Evolutionary conservation across 2,329 filamentous ascomycete species (phyloP).

Genomic region (Proliferodiscus dingleyae): DNA sequence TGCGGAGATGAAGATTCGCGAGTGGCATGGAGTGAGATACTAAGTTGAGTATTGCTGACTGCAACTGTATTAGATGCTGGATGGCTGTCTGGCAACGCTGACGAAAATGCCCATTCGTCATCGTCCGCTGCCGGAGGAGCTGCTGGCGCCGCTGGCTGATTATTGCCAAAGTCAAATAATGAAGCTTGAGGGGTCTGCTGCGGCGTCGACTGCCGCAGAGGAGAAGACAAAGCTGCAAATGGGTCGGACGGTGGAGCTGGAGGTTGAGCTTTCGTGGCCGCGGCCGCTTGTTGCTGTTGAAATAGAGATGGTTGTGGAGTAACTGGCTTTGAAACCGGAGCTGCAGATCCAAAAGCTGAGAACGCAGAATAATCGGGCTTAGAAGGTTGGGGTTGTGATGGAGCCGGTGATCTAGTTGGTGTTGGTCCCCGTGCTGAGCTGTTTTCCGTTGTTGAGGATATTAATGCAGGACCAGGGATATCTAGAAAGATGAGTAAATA

Average conservation of each 20-base stretch:
- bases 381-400: conserved; percentile 16
- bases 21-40: conserved; percentile 68
- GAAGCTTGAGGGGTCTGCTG: conserved; percentile 51
- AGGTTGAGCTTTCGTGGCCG: conserved; percentile 34
- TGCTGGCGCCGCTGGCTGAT: conserved; percentile 30
- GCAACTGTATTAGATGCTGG: conserved; percentile 50
- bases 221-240: conserved; percentile 46
- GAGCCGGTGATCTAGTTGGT: conserved; percentile 33
- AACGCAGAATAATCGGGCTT: conserved; percentile 46
- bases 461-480: conserved; percentile 56
- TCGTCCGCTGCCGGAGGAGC: conserved; percentile 56
- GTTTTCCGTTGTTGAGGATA: conserved; percentile 59
- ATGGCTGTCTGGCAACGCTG: conserved; percentile 65
- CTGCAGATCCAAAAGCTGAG: conserved; percentile 49
- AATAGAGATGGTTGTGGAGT: conserved; percentile 48
- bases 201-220: conserved; percentile 39
- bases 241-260: conserved; percentile 49
- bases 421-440: conserved; percentile 51
- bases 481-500: conserved; percentile 36
- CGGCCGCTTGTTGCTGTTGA: conserved; percentile 35
- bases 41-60: conserved; percentile 65
- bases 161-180: conserved; percentile 36
- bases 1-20: conserved; percentile 40
- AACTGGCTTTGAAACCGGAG: conserved; percentile 43
- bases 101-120: conserved; percentile 93